Evolutionary conservation across 306 rosid species (phyloP), one percentile per base, ranked within the genome.

Genomic region (Betula pendula): DNA sequence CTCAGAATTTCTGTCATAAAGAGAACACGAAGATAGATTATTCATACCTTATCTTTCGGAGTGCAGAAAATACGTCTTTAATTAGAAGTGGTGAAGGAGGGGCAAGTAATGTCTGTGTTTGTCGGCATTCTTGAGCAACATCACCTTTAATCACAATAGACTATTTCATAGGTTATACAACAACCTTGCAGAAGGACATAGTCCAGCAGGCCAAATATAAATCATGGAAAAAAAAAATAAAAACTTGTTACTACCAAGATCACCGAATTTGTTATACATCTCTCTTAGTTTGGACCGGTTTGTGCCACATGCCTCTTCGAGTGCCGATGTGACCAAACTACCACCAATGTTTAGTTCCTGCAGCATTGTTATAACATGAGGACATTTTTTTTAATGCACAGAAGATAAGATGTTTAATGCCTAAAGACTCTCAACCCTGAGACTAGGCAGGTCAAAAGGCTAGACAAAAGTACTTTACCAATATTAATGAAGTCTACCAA

Each of bases 71-170:
- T 77, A 93, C 84, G 79, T 91, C 97, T 81, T 82, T 93, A 73
- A 93, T 84, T 55, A 88, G 84, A 80, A 94, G 92, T 11, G 97
- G 91, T 48, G 87, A 72, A 71, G 96, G 97, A 73, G 96, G 88
- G 72, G 88, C 92, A 79, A 94, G 93, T 74, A 91, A 87, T 78
- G 88, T 91, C 83, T 91, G 98, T 77, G 97, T 87, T 82, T 90
- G 96, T 33, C 97, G 93, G 85, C 89, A 91, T 77, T 89, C 96
- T 82, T 91, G 96, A 79, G 98, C 98, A 83, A 94, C 98, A 86
- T 91, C 98, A 87, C 98, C 98, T 94, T 88, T 63, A 81, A 83
- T 24, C 77, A 84, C 29, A 75, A 73, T 38, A 84, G 68, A 79
- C 40, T 47, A 80, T 70, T 75, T 72, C 74, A 83, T 58, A 35